phyloP scores from a whole-genome alignment of 441 rosid species.

The Codiaeum variegatum region DNA sequence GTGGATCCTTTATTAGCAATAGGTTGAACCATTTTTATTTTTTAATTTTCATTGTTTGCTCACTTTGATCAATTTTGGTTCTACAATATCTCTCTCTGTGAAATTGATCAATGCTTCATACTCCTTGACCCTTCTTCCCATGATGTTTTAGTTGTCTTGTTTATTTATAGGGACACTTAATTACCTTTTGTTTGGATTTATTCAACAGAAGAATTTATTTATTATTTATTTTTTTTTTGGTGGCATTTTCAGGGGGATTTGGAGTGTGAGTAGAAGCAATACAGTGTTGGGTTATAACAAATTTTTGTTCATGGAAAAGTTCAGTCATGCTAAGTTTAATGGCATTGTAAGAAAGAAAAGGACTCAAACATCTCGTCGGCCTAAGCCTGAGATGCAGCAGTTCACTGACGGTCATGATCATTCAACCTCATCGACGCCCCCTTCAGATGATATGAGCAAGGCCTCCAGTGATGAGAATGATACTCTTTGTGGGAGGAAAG shows the following conservation, averaged over 20 bases:
- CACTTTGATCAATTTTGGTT: neutral
- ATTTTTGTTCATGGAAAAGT: conserved; percentile 49
- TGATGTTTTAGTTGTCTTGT: neutral
- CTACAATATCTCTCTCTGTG: neutral
- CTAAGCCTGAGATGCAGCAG: conserved; percentile 53
- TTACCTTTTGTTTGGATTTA: neutral
- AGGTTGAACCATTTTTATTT: neutral
- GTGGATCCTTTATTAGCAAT: neutral
- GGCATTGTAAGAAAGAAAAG: conserved; percentile 64
- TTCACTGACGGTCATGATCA: conserved; percentile 31
- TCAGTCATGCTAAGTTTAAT: conserved; percentile 31
- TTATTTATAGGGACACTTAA: neutral
- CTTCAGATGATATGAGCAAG: conserved; percentile 49
- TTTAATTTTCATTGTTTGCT: neutral
- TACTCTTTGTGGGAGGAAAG: conserved; percentile 54
- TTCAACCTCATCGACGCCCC: conserved; percentile 39
- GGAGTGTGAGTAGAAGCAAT: conserved; percentile 19
- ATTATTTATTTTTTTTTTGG: conserved; percentile 13
- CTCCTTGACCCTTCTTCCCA: neutral
- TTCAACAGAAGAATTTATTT: neutral
- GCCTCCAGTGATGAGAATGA: conserved; percentile 67
- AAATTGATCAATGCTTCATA: neutral
- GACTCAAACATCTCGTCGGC: conserved; percentile 56
- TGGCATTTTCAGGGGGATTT: conserved; percentile 16
- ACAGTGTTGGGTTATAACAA: conserved; percentile 14